Evolutionary conservation across 345 rosid genomes (phyloP).

Genomic region (Durio zibethinus): DNA sequence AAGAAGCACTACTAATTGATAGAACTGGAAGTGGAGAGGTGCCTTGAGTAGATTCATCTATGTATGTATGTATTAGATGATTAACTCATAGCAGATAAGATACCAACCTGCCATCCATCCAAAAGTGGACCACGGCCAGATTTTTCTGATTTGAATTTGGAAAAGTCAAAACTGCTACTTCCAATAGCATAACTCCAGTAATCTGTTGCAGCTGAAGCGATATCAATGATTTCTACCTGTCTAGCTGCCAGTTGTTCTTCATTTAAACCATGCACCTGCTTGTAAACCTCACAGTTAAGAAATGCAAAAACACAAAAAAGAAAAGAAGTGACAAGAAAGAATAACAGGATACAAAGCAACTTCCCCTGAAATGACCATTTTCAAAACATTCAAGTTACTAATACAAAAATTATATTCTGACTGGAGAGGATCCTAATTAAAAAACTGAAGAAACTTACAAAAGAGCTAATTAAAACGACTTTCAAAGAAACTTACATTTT

Average conservation of each 20-base stretch:
- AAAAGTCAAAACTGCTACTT: constrained; percentile 37
- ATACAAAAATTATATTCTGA: background rate
- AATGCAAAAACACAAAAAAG: constrained; percentile 1
- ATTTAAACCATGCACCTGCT: constrained; percentile 53
- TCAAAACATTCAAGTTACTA: background rate
- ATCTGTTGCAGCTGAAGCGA: constrained; percentile 56
- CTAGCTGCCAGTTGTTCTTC: constrained; percentile 49
- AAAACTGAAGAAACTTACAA: background rate
- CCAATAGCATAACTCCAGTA: constrained; percentile 63
- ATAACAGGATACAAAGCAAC: background rate
- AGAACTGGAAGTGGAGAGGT: background rate
- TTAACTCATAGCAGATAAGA: background rate
- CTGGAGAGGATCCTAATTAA: background rate
- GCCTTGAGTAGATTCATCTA: background rate
- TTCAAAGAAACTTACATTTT: constrained; percentile 47
- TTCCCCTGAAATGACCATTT: background rate
- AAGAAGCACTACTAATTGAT: background rate
- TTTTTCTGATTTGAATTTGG: constrained; percentile 49
- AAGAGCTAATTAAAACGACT: background rate
- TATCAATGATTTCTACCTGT: constrained; percentile 56
- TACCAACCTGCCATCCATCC: constrained; percentile 66
- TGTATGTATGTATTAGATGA: background rate
- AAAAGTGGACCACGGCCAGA: constrained; percentile 63
- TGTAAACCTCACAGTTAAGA: constrained; percentile 15
- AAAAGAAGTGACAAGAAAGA: background rate